These are phyloP conservation scores for Aspergillus indologenus DNA, from an alignment of 495 filamentous ascomycete species.

Conservation along the genomic window DNA sequence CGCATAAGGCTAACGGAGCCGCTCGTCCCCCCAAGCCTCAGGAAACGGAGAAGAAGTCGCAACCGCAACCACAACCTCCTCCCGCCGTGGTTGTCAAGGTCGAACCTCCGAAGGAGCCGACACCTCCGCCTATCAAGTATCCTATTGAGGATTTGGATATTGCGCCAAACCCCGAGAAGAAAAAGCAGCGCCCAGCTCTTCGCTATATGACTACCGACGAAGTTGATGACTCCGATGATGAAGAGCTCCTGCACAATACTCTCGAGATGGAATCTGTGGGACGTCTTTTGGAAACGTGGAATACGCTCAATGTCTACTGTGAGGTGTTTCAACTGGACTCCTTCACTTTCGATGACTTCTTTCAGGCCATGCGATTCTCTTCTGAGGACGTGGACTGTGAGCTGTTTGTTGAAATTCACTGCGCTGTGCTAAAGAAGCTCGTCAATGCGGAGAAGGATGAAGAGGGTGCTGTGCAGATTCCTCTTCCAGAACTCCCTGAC, in stretches of 20 bases:
- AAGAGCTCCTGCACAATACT: constrained; percentile 49
- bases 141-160: constrained; percentile 93
- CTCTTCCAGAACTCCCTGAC: constrained; percentile 70
- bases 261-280: constrained; percentile 79
- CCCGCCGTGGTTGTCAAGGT: constrained; percentile 36
- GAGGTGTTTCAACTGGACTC: constrained; percentile 91
- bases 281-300: constrained; percentile 83
- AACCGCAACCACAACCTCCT: constrained; percentile 15
- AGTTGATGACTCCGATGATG: constrained; percentile 38
- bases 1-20: constrained; percentile 23
- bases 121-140: constrained; percentile 82
- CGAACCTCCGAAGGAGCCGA: constrained; percentile 49
- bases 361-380: constrained; percentile 80
- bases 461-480: constrained; percentile 73
- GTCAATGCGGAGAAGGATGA: constrained; percentile 68
- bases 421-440: constrained; percentile 81
- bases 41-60: constrained; percentile 40
- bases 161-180: constrained; percentile 52
- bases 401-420: constrained; percentile 87
- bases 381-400: constrained; percentile 79
- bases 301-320: constrained; percentile 93
- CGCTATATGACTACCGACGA: constrained; percentile 69
- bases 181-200: constrained; percentile 63
- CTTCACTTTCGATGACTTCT: constrained; percentile 95
- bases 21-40: constrained; percentile 37